These are phyloP conservation scores for Lachnellula willkommii DNA, from an alignment of 2,329 filamentous ascomycete genomes.

Conservation along the genomic window DNA sequence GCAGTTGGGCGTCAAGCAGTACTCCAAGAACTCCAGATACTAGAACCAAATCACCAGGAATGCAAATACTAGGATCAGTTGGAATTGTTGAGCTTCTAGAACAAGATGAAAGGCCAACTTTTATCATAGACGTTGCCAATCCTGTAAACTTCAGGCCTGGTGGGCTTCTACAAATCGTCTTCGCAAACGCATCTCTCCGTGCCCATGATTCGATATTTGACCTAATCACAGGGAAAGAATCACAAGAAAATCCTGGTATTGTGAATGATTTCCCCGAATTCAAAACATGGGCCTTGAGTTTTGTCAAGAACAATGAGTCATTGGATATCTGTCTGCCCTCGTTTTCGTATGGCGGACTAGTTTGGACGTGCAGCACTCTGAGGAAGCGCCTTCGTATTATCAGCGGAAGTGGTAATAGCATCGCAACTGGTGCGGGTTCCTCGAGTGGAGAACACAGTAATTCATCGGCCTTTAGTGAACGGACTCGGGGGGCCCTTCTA, in stretches of 20 bases:
- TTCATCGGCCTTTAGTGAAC: constrained; percentile 18
- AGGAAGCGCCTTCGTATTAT: constrained; percentile 64
- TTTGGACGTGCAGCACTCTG: constrained; percentile 67
- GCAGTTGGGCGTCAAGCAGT: constrained; percentile 46
- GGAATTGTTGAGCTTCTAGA: constrained; percentile 70
- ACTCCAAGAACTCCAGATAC: constrained; percentile 49
- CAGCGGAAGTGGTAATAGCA: constrained; percentile 45
- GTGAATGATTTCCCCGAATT: constrained; percentile 55
- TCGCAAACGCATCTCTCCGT: constrained; percentile 63
- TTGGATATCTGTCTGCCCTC: constrained; percentile 49
- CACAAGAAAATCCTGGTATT: constrained; percentile 31
- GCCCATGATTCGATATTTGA: constrained; percentile 32
- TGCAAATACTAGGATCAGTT: constrained; percentile 57
- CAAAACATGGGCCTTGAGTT: constrained; percentile 62
- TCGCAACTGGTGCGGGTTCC: constrained; percentile 19
- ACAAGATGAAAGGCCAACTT: constrained; percentile 69
- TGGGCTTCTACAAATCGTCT: constrained; percentile 56
- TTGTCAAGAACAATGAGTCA: constrained; percentile 47
- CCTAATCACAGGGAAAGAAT: constrained; percentile 25
- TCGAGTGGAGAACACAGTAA: constrained; percentile 14
- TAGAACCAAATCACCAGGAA: constrained; percentile 40
- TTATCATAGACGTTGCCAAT: constrained; percentile 65
- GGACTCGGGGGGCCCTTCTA: constrained; percentile 2
- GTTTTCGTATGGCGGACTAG: constrained; percentile 57
- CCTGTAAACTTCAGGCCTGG: constrained; percentile 46